phyloP scores from a whole-genome alignment of 345 rosid genomes.

The Populus nigra region DNA sequence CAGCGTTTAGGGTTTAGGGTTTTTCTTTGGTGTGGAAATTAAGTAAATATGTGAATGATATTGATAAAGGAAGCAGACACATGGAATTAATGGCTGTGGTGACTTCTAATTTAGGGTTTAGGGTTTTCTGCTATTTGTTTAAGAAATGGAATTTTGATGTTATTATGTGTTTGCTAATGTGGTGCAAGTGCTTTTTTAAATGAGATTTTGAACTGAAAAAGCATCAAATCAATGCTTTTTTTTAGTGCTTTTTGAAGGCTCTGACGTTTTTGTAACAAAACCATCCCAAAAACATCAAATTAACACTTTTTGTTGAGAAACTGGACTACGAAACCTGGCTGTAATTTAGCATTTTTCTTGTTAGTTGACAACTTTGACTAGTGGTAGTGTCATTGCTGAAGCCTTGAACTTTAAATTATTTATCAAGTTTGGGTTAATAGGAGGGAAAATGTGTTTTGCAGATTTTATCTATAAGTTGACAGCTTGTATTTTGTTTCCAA shows the following conservation, averaged over 20 bases:
- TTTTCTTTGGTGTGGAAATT: not conserved
- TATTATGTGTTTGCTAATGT: no score
- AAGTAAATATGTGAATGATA: not conserved
- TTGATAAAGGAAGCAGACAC: no score
- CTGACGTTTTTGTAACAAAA: no score
- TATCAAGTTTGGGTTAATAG: not conserved
- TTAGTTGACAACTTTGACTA: not conserved
- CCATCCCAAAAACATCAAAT: no score
- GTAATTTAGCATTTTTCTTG: no score
- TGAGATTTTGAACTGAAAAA: no score
- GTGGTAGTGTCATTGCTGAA: not conserved
- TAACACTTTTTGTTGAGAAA: no score
- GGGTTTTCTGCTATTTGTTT: not conserved
- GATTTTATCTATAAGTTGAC: not conserved
- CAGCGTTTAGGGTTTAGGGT: not conserved
- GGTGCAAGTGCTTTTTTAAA: no score
- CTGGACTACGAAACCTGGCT: no score
- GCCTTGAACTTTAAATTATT: not conserved
- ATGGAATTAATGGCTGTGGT: not conserved
- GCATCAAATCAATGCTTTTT: no score
- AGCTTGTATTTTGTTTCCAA: not conserved
- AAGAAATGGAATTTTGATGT: not conserved
- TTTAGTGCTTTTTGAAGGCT: no score
- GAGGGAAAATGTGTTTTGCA: not conserved
- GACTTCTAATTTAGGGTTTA: not conserved